A percentile compares a stretch with the other conserved stretches of the same genome.
Conservation (phyloP, 2,329 filamentous ascomycete genomes). For the Hortaea sp. region DNA sequence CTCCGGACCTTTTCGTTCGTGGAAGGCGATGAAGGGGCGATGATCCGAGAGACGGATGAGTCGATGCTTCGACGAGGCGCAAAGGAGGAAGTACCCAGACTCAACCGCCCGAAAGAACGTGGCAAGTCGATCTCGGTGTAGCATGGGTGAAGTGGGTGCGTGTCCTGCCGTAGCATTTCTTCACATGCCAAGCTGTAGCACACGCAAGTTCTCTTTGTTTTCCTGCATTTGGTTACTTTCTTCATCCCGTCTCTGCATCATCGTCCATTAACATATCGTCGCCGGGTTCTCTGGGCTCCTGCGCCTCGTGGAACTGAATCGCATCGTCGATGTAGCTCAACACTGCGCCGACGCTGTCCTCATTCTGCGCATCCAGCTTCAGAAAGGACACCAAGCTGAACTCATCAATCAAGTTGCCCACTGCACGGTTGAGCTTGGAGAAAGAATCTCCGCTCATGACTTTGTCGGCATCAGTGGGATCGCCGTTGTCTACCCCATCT, state of each 20-base stretch:
- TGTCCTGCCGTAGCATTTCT: too few relatives aligned
- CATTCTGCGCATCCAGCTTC: conserved; percentile 77
- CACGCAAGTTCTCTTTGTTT: not conserved
- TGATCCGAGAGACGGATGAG: conserved; percentile 20
- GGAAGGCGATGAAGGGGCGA: conserved; percentile 16
- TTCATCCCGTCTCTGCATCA: conserved; percentile 42
- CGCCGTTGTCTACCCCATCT: conserved; percentile 37
- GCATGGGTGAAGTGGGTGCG: too few relatives aligned
- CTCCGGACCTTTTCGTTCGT: conserved; percentile 18
- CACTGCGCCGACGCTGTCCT: conserved; percentile 78
- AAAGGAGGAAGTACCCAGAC: not conserved
- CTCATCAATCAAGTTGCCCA: conserved; percentile 85
- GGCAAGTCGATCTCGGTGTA: not conserved
- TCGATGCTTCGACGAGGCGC: conserved; percentile 7
- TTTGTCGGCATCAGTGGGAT: conserved; percentile 56
- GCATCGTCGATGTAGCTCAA: conserved; percentile 90
- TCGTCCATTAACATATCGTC: conserved; percentile 45
- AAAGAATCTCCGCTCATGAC: conserved; percentile 77
- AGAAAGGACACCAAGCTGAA: conserved; percentile 98
- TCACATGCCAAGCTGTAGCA: too few relatives aligned
- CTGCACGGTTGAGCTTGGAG: conserved; percentile 71
- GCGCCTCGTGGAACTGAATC: conserved; percentile 86
- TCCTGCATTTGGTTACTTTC: not conserved
- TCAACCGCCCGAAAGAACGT: not conserved
- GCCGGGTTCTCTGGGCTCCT: conserved; percentile 75